A percentile compares a stretch with the other conserved stretches of the same genome.
These are phyloP conservation scores for Olyra latifolia DNA, from an alignment of 176 grass and related monocot species.

Conservation along the genomic window DNA sequence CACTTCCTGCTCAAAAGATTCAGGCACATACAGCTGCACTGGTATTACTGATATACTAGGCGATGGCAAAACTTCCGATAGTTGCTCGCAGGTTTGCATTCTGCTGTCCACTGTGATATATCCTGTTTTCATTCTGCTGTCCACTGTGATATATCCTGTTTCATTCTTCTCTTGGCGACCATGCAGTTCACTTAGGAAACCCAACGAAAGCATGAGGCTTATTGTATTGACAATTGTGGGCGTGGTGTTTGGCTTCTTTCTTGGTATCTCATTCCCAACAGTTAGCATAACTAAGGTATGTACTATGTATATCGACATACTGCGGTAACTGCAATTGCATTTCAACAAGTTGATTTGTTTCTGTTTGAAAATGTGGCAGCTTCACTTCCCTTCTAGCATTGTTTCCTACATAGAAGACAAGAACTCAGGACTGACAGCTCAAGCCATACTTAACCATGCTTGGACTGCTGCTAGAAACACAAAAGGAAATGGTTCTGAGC, in stretches of 20 bases:
- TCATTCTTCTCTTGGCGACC: background rate
- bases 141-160: background rate
- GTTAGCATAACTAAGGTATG: conserved; percentile 68
- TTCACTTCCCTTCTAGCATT: conserved; percentile 73
- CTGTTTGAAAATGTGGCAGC: conserved; percentile 47
- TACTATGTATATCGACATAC: background rate
- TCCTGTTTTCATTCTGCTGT: background rate
- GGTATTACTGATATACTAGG: background rate
- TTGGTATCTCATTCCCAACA: conserved; percentile 73
- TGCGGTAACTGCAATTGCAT: background rate
- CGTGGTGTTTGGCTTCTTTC: conserved; percentile 64
- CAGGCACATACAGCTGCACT: background rate
- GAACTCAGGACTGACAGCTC: conserved; percentile 66
- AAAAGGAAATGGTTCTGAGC: conserved; percentile 44
- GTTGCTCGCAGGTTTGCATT: conserved; percentile 36
- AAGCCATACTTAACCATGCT: conserved; percentile 72
- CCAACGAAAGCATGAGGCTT: conserved; percentile 66
- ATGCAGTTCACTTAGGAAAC: conserved; percentile 52
- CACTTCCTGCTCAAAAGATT: background rate
- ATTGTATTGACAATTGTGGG: conserved; percentile 57
- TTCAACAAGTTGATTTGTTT: background rate
- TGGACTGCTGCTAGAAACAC: conserved; percentile 48
- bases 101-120: background rate
- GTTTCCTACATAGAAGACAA: conserved; percentile 65
- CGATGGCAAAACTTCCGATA: conserved; percentile 50